These are phyloP conservation scores for Fusarium staphyleae DNA, from an alignment of 2,329 filamentous ascomycete genomes.

Conservation along the genomic window DNA sequence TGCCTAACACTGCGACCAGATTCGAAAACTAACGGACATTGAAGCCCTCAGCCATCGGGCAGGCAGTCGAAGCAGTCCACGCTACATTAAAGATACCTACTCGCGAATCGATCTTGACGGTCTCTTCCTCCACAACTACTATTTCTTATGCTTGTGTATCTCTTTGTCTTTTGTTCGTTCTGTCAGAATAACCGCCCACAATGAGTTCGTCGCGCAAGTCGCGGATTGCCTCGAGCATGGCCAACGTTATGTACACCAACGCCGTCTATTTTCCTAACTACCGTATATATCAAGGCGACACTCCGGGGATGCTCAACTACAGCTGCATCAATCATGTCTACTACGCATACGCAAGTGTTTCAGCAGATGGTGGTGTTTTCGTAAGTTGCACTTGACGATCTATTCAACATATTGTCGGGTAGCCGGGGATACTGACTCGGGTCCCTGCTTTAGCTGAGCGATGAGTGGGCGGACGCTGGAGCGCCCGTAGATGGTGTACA, in stretches of 20 bases:
- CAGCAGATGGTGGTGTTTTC: slow-evolving; percentile 75
- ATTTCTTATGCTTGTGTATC: slow-evolving; percentile 1
- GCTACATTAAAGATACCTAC: slow-evolving; percentile 23
- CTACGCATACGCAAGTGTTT: slow-evolving; percentile 81
- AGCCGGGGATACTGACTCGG: slow-evolving; percentile 38
- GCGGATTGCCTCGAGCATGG: slow-evolving; percentile 54
- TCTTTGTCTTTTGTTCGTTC: not conserved
- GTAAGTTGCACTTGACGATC: slow-evolving; percentile 58
- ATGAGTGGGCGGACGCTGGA: slow-evolving; percentile 78
- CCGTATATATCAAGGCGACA: slow-evolving; percentile 74
- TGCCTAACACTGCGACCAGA: slow-evolving; percentile 39
- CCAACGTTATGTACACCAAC: slow-evolving; percentile 68
- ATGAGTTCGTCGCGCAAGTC: slow-evolving; percentile 56
- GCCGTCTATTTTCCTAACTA: slow-evolving; percentile 87
- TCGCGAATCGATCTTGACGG: slow-evolving; percentile 17
- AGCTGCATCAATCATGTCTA: slow-evolving; percentile 82
- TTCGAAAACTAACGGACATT: slow-evolving; percentile 26
- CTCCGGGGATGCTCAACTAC: slow-evolving; percentile 76
- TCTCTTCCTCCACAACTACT: slow-evolving; percentile 2
- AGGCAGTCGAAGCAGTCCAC: slow-evolving; percentile 29
- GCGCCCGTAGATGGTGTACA: slow-evolving; percentile 75
- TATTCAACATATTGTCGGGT: slow-evolving; percentile 10
- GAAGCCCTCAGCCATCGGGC: slow-evolving; percentile 22
- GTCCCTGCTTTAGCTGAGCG: slow-evolving; percentile 66
- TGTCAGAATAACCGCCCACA: slow-evolving; percentile 36